Percentiles rank a stretch among this genome's conserved stretches.
phyloP scores from a whole-genome alignment of 2,329 filamentous ascomycete genomes.

The Verticillium tricorpus region DNA sequence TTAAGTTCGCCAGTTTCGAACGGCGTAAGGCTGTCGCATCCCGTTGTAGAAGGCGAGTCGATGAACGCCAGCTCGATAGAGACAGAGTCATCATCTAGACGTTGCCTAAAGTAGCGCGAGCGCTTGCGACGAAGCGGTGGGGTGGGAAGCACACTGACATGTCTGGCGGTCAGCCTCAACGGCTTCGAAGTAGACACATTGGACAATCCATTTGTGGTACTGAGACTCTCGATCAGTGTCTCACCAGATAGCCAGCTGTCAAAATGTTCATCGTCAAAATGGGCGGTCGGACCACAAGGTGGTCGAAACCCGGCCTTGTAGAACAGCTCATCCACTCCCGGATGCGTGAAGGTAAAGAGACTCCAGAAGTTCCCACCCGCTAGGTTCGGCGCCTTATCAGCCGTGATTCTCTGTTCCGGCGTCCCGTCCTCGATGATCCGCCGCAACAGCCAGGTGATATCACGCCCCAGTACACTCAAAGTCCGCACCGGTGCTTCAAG shows the following conservation, averaged over 20 bases:
- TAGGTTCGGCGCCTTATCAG: constrained; percentile 9
- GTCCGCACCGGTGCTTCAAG: constrained; percentile 3
- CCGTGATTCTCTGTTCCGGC: constrained; percentile 14
- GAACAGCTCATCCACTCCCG: constrained; percentile 8
- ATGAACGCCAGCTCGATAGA: not conserved
- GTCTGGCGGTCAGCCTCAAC: not conserved
- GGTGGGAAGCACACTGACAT: not conserved
- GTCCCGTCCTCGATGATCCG: constrained; percentile 19
- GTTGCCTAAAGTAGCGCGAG: not conserved
- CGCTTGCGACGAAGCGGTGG: not conserved
- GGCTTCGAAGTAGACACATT: not conserved
- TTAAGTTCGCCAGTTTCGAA: not conserved
- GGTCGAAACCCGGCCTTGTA: constrained; percentile 11
- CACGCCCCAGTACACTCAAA: constrained; percentile 18
- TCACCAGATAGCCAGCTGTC: not conserved
- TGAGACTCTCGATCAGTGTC: no score
- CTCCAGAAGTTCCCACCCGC: constrained; percentile 15
- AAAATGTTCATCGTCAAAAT: not conserved
- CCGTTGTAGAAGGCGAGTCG: not conserved
- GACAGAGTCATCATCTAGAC: not conserved
- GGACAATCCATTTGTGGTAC: not conserved
- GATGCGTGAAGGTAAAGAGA: constrained; percentile 12
- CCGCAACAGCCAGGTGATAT: constrained; percentile 30
- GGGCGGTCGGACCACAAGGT: not conserved
- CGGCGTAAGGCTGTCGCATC: not conserved